These are phyloP conservation scores for Daedaleopsis sinensis DNA, from an alignment of 768 basidiomycete species.

Conservation along the genomic window DNA sequence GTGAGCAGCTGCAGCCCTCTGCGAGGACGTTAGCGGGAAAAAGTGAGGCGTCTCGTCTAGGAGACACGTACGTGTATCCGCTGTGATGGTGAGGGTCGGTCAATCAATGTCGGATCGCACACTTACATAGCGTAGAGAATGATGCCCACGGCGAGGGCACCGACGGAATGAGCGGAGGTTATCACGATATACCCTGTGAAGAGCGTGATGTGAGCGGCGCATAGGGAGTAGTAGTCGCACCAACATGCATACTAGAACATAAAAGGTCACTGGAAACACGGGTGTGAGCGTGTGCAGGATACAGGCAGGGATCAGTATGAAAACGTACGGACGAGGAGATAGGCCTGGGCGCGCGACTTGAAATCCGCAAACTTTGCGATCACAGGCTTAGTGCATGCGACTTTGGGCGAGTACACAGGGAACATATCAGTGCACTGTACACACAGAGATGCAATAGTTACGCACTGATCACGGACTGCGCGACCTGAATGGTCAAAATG, in stretches of 20 bases:
- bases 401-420: constrained; percentile 4
- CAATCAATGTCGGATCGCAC: neutral
- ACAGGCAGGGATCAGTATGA: no score
- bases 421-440: no score
- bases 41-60: neutral
- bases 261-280: constrained; percentile 34
- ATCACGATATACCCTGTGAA: constrained; percentile 39
- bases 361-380: constrained; percentile 57
- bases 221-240: no score
- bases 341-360: constrained; percentile 47
- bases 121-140: constrained; percentile 58
- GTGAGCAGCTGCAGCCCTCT: constrained; percentile 66
- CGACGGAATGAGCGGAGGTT: constrained; percentile 30
- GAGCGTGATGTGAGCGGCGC: neutral
- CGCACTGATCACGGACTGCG: constrained; percentile 27
- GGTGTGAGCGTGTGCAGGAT: neutral
- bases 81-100: no score
- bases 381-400: constrained; percentile 40
- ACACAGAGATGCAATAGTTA: constrained; percentile 13
- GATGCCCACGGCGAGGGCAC: constrained; percentile 40
- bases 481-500: constrained; percentile 27
- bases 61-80: constrained; percentile 55
- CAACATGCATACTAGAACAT: constrained; percentile 45
- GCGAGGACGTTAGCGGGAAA: constrained; percentile 4
- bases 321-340: constrained; percentile 50